A percentile compares a stretch with the other conserved stretches of the same genome.
Evolutionary conservation across 208 protist genomes (phyloP).

Genomic region (Lotmaria passim): DNA sequence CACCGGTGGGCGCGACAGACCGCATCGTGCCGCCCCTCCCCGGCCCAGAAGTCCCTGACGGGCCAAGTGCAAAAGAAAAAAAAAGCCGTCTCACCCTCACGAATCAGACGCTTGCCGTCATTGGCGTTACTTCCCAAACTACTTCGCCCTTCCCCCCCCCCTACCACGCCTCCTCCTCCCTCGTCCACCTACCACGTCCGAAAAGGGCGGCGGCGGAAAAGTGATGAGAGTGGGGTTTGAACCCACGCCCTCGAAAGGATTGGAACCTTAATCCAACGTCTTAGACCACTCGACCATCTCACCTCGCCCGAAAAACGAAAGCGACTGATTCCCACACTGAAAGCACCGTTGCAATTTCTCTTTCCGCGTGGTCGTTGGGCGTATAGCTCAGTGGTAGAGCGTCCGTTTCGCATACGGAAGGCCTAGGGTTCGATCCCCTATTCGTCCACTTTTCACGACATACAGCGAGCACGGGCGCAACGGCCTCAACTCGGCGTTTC

Average conservation of each 20-base stretch:
- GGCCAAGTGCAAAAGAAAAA: no score
- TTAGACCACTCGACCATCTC: conserved; percentile 77
- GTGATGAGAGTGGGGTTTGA: no score
- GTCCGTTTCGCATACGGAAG: conserved; percentile 82
- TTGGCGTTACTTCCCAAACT: not conserved
- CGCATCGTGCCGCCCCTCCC: no score
- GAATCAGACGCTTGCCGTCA: no score
- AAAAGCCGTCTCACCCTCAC: no score
- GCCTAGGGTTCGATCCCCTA: conserved; percentile 75
- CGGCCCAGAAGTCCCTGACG: no score
- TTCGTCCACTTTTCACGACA: conserved; percentile 44
- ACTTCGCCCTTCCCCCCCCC: not conserved
- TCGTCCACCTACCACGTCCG: not conserved
- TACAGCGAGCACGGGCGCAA: no score
- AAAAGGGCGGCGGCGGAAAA: conserved; percentile 27
- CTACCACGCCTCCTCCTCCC: not conserved
- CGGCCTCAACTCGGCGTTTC: no score
- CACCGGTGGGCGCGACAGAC: no score
- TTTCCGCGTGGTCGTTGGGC: conserved; percentile 24
- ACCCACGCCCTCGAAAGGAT: no score
- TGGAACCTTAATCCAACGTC: no score
- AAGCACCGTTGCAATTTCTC: not conserved
- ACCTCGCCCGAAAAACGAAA: conserved; percentile 27
- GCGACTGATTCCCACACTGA: no score
- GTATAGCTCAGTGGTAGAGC: conserved; percentile 83